Evolutionary conservation across 768 basidiomycete genomes (phyloP).

Genomic region (Lyophyllum semitale): DNA sequence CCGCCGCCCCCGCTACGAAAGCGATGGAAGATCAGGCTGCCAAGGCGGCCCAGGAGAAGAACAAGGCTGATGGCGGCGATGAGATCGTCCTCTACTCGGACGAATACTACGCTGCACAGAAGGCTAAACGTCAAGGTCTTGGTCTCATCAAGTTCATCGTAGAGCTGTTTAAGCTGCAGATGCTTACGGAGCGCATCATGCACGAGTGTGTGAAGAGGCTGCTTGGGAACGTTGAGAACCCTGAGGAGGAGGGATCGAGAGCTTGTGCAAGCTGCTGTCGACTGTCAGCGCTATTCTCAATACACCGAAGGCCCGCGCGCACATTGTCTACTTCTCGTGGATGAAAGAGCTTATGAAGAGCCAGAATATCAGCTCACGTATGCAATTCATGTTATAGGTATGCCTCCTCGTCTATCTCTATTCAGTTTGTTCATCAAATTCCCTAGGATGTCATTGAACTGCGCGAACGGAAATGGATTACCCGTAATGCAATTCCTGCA

Average conservation of each 20-base stretch:
- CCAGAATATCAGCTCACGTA: constrained; percentile 78
- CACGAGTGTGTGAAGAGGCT: constrained; percentile 97
- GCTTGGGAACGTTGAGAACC: constrained; percentile 89
- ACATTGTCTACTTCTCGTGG: constrained; percentile 90
- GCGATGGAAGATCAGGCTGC: constrained; percentile 83
- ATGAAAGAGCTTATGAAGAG: constrained; percentile 84
- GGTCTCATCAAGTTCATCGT: constrained; percentile 98
- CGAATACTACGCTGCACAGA: constrained; percentile 94
- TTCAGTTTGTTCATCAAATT: constrained; percentile 7
- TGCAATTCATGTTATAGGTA: constrained; percentile 96
- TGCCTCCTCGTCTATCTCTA: constrained; percentile 21
- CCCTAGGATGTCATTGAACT: constrained; percentile 92
- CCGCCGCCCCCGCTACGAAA: constrained; percentile 83
- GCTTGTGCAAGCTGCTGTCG: constrained; percentile 86
- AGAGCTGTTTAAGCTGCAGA: constrained; percentile 98
- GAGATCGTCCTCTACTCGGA: constrained; percentile 87
- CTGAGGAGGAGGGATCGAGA: constrained; percentile 97
- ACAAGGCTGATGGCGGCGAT: constrained; percentile 46
- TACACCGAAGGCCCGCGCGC: constrained; percentile 74
- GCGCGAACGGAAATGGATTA: constrained; percentile 80
- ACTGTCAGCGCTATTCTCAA: constrained; percentile 89
- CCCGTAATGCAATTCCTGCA: constrained; percentile 70
- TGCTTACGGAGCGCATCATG: constrained; percentile 98
- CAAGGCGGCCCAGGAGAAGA: constrained; percentile 65
- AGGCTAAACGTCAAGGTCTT: constrained; percentile 95